Conservation (phyloP, 2,329 filamentous ascomycete species). For the Claviceps sp. region DNA sequence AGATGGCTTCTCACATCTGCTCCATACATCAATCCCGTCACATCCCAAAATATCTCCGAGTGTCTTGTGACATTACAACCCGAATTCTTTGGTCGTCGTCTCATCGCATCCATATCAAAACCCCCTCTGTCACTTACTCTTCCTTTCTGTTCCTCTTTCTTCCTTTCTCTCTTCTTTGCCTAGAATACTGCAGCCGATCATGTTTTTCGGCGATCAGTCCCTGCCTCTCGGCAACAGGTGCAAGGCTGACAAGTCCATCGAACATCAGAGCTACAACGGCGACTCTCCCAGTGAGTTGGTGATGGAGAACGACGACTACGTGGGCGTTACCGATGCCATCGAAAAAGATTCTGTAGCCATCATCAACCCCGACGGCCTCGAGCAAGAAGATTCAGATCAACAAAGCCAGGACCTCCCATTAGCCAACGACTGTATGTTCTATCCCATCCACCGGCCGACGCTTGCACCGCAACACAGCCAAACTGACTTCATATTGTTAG, state of each 20-base stretch:
- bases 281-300: slow-evolving; percentile 45
- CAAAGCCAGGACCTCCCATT: slow-evolving; percentile 31
- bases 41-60: background rate
- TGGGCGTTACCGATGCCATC: slow-evolving; percentile 32
- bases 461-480: background rate
- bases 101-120: background rate
- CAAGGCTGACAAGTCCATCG: slow-evolving; percentile 14
- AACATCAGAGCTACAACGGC: slow-evolving; percentile 35
- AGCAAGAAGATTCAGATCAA: slow-evolving; percentile 30
- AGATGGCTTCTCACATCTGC: background rate
- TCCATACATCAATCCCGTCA: background rate
- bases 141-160: background rate
- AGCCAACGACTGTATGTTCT: slow-evolving; percentile 39
- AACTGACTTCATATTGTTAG: slow-evolving; percentile 26
- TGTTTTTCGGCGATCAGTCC: slow-evolving; percentile 10
- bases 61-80: background rate
- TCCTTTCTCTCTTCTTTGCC: slow-evolving; percentile 6
- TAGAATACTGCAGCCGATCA: slow-evolving; percentile 7
- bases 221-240: slow-evolving; percentile 10
- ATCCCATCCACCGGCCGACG: slow-evolving; percentile 1
- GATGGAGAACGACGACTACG: slow-evolving; percentile 41
- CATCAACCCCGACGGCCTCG: slow-evolving; percentile 39
- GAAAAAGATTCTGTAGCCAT: slow-evolving; percentile 41
- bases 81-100: background rate
- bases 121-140: no score